These are phyloP conservation scores for Penicillium sp. DNA, from an alignment of 2,329 filamentous ascomycete species.

Conservation along the genomic window DNA sequence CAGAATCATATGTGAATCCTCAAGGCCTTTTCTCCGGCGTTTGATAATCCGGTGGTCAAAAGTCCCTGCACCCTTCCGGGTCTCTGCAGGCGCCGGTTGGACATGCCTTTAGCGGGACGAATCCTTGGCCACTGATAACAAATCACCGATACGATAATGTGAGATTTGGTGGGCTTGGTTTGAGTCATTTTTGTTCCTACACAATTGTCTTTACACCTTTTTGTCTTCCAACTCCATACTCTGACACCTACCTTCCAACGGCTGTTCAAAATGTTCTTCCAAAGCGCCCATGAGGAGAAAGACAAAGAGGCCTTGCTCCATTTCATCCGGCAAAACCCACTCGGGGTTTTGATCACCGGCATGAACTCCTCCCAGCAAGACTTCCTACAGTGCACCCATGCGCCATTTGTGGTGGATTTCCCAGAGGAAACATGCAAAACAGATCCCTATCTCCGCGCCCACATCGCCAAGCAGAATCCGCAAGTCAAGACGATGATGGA, in stretches of 20 bases:
- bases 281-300: constrained; percentile 12
- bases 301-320: constrained; percentile 13
- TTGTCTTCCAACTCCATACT: neutral
- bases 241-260: neutral
- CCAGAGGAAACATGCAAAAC: constrained; percentile 10
- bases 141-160: neutral
- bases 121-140: neutral
- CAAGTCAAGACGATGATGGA: constrained; percentile 62
- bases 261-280: constrained; percentile 11
- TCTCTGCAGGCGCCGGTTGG: neutral
- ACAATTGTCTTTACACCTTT: neutral
- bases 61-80: neutral
- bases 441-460: constrained; percentile 52
- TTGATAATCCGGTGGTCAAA: neutral
- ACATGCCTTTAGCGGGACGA: constrained; percentile 1
- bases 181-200: neutral
- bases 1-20: neutral
- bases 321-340: constrained; percentile 14
- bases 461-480: constrained; percentile 62
- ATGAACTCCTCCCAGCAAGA: constrained; percentile 14
- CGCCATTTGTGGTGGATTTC: constrained; percentile 11
- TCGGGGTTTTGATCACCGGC: constrained; percentile 14
- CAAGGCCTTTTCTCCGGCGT: neutral
- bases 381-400: constrained; percentile 16
- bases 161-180: neutral